Evolutionary conservation across 306 rosid species (phyloP), one percentile per base, ranked within the genome.

Genomic region (Quillaja saponaria): DNA sequence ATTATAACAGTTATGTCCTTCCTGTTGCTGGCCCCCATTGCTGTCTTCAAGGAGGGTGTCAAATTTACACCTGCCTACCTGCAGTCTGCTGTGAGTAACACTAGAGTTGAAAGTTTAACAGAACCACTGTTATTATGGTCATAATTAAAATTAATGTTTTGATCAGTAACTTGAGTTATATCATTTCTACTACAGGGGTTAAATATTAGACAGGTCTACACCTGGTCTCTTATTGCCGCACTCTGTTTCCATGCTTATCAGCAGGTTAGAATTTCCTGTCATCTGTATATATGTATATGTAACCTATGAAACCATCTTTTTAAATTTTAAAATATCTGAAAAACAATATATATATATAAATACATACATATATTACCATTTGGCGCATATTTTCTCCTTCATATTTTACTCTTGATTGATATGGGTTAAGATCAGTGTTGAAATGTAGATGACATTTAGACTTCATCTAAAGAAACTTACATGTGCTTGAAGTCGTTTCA

Each of bases 161-260:
- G 45, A 42, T 17, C 33, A 31, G 66, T 67, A 55, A 66, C 53
- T 21, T 12, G 64, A 56, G 16, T 54, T 52, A 61, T 40, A 7
- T 49, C 34, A 33, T 54, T 60, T 76, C 49, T 58, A 31, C 14
- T 78, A 21, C 86, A 94, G 99, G 96, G 99, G 37, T 75, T 94
- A 68, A 78, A 81, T 69, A 68, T 94, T 46, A 80, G 71, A 8
- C 90, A 87, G 81, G 15, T 94, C 9, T 83, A 65, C 76, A 63
- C 40, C 14, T 78, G 96, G 79, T 85, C 95, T 49, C 78, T 94
- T 71, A 25, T 94, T 49, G 99, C 97, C 72, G 99, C 97, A 57
- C 84, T 94, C 37, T 85, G 95, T 79, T 94, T 81, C 86, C 99
- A 94, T 48, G 96, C 95, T 13, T 94, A 94, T 72, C 99, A 94